Evolutionary conservation across 2,329 filamentous ascomycete species (phyloP), one percentile per base, ranked within the genome.

Genomic region (Fusarium sp.): DNA sequence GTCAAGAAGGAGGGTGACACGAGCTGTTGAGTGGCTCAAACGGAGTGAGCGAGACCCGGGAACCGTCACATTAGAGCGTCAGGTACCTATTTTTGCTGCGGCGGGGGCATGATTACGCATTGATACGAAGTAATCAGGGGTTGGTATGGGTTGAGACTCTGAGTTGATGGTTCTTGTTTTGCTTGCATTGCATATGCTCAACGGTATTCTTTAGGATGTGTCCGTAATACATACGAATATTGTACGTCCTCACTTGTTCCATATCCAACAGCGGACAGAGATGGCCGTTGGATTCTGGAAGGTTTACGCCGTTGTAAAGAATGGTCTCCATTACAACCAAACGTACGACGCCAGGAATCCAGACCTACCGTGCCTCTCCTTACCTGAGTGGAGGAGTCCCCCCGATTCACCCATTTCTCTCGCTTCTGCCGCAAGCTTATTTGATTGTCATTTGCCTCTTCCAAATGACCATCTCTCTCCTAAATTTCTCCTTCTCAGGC

Each of bases 1-100:
- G 30, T 30, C 30, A 30, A 35, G 45, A 57, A 60, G 70, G 70
- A 73, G 70, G 70, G 70, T 56, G 70, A 73, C 69, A 59, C 48
- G 55, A 35, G 44, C 26, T 61, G 45, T 37, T 73, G 52, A 73
- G 58, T 73, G 70, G 70, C 63, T 65, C 46, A 61, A 57, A 69
- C 57, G 63, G 58, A 52, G 63, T 54, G 59, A 42, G 56, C 48
- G 62, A 49, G 35, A 41, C 50, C 58, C 17, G 44, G 52, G 52
- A 65, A 58, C 52, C 50, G 69, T 71, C 67, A 41, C 60, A 60
- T 60, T 63, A 40, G n/a, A 30, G 57, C 26, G 26, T 41, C 15
- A 26, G 52, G 63, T 63, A 56, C 46, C 66, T 70, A 72, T 72
- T 66, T 71, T 60, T 64, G 13, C 42, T 45, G 49, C 52, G 59